Evolutionary conservation across 345 rosid genomes (phyloP), one percentile per base, ranked within the genome.

Genomic region (Ceriops decandra): DNA sequence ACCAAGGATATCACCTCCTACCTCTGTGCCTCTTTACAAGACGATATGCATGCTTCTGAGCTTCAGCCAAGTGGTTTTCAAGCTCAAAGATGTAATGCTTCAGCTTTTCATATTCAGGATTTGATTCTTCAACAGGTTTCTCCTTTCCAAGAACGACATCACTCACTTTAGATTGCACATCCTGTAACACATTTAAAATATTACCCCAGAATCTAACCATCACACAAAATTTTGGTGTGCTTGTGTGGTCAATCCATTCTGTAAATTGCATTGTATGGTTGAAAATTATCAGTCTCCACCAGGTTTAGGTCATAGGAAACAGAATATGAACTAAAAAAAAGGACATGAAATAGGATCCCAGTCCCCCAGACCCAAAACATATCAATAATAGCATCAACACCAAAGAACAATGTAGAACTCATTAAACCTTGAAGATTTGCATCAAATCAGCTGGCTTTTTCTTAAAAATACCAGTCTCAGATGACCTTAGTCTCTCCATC

Each of bases 1-100:
- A 54, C 59, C 11, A 9, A 22, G 0, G 59, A 26, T 22, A 11
- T 21, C 9, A 10, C 28, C 30, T 22, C 3, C 63, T 84, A 90
- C 99, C 99, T 87, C 90, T 90, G 77, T 92, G 99, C 76, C 98
- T 80, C 83, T 92, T 95, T 26, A 95, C 98, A 52, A 95, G 97
- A 76, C 97, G 96, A 80, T 82, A 92, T 51, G 97, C 97, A 75
- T 95, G 98, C 74, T 92, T 95, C 79, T 95, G 99, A 62, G 96
- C 96, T 81, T 95, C 99, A 60, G 91, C 81, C 76, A 95, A 82
- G 81, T 92, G 99, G 79, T 91, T 88, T 72, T 95, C 99, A 28
- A 95, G 99, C 89, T 95, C 99, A 67, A 86, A 90, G 67, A 95
- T 65, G 67, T 95, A 95, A 70, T 85, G 84, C 74, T 92, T 95